Base-by-base conservation (phyloP, 2,329 filamentous ascomycete species). In the Chrysosporium queenslandicum region DNA sequence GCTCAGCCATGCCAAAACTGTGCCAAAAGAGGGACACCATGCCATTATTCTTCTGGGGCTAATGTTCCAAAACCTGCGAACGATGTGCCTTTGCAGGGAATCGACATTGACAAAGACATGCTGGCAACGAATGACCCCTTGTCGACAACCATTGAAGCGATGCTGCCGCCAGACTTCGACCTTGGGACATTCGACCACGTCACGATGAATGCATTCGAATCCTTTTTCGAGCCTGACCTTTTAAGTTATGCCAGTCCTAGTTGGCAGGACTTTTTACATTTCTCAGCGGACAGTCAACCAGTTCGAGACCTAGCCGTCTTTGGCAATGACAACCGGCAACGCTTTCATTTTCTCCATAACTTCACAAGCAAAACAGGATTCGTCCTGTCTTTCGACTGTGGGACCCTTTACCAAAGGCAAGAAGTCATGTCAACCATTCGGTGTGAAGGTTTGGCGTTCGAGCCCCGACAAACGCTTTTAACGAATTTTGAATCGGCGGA, bases 311-410 rank as follows among this genome's bases (percentile, higher is more conserved):
- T 46, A 4, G 27, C 27, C 5, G 6, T 21, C 5, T 16, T 27
- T 34, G 16, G 21, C 8, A 21, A 9, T 18, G 42, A 46, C 4
- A 21, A 9, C 11, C 11, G 12, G 43, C 40, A 50, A 25, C 41
- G 18, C 46, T 52, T 55, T 14, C 32, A 58, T 3, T 70, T 70
- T 41, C 58, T 70, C 1, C 60, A 62, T 39, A 61, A 64, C 37
- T 69, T 70, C 50, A 69, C 68, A 12, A 68, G 65, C 51, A 59
- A 65, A 21, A 67, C 64, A 0, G 68, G 68, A 1, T 56, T 70
- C 7, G 60, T 67, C 1, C 55, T 58, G 11, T 68, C 66, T 11
- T 71, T 69, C 54, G 68, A 69, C 27, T 69, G 68, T 27, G 65
- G 63, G 3, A 68, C 66, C 1, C 56, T 62, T 1, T 53, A 58